A percentile compares a stretch with the other conserved stretches of the same genome.
These are phyloP conservation scores for Aspergillus sp. DNA, from an alignment of 2,329 filamentous ascomycete genomes.

Conservation along the genomic window DNA sequence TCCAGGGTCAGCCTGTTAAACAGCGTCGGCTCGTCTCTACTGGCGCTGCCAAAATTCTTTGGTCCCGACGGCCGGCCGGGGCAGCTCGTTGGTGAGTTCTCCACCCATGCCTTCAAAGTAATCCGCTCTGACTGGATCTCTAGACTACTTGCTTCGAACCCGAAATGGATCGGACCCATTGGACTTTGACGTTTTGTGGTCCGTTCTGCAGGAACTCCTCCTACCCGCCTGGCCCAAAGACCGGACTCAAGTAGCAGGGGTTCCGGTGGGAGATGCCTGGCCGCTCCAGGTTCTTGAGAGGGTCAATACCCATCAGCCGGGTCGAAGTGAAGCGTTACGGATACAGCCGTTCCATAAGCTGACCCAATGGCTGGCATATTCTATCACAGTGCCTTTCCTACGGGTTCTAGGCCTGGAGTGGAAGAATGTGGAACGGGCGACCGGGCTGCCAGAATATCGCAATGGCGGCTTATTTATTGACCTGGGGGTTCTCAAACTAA, in stretches of 20 bases:
- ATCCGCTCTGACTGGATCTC: too few species aligned
- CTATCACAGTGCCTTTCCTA: constrained; percentile 65
- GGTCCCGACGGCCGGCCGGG: too few species aligned
- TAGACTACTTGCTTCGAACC: constrained; percentile 42
- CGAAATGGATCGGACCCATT: constrained; percentile 27
- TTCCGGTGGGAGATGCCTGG: constrained; percentile 54
- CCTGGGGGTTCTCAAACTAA: constrained; percentile 54
- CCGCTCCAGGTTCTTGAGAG: constrained; percentile 33
- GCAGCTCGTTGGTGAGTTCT: too few species aligned
- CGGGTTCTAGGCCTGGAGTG: constrained; percentile 54
- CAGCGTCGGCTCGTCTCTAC: constrained; percentile 45
- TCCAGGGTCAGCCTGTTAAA: constrained; percentile 45
- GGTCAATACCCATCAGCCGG: constrained; percentile 7
- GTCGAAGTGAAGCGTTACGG: background rate
- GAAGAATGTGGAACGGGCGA: constrained; percentile 57
- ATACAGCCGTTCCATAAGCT: constrained; percentile 59
- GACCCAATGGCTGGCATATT: constrained; percentile 73
- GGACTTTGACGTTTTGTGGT: constrained; percentile 46
- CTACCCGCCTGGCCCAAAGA: constrained; percentile 53
- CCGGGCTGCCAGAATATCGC: constrained; percentile 69
- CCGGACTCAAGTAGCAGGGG: constrained; percentile 41
- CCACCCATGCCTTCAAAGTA: too few species aligned
- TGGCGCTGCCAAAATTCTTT: constrained; percentile 12
- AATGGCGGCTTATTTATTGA: constrained; percentile 71
- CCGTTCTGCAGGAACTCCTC: constrained; percentile 44